Percentiles rank a stretch among this genome's conserved stretches.
Evolutionary conservation across 2,329 filamentous ascomycete species (phyloP).

Genomic region (Cercospora sp.): DNA sequence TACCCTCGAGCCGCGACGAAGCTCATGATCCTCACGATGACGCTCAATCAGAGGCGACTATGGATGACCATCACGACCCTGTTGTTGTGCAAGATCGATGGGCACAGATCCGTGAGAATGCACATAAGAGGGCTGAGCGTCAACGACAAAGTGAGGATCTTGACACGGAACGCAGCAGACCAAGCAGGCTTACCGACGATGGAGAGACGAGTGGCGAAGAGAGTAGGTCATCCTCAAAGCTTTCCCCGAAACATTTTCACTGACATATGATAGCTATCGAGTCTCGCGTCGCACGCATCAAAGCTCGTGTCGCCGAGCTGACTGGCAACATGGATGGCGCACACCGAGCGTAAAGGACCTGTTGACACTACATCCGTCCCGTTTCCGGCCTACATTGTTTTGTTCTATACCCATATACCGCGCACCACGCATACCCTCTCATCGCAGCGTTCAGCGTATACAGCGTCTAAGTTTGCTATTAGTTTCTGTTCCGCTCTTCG

Average conservation of each 20-base stretch:
- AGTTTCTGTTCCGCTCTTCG: slow-evolving; percentile 1
- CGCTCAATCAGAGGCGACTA: slow-evolving; percentile 44
- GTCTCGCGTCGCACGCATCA: slow-evolving; percentile 93
- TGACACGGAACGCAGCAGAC: slow-evolving; percentile 46
- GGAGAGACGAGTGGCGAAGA: slow-evolving; percentile 94
- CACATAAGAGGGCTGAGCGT: slow-evolving; percentile 68
- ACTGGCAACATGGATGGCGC: slow-evolving; percentile 53
- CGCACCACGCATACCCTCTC: slow-evolving; percentile 4
- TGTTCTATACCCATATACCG: slow-evolving; percentile 10
- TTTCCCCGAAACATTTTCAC: slow-evolving; percentile 1
- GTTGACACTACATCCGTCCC: slow-evolving; percentile 3
- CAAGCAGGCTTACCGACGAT: slow-evolving; percentile 65
- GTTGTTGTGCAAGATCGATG: slow-evolving; percentile 70
- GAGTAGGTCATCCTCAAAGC: slow-evolving; percentile 60
- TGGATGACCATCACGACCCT: slow-evolving; percentile 39
- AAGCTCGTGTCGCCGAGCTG: slow-evolving; percentile 91
- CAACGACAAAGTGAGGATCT: slow-evolving; percentile 60
- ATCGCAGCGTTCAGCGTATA: slow-evolving; percentile 15
- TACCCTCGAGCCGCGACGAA: slow-evolving; percentile 14
- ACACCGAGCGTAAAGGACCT: slow-evolving; percentile 6
- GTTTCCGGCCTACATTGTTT: not conserved
- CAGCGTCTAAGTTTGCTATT: slow-evolving; percentile 6
- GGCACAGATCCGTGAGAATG: slow-evolving; percentile 95
- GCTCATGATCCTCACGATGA: slow-evolving; percentile 20
- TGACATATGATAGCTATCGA: slow-evolving; percentile 72